A percentile compares a stretch with the other conserved stretches of the same genome.
These are phyloP conservation scores for Ophiorrhiza pumila DNA, from an alignment of 257 asterid genomes.

Conservation along the genomic window DNA sequence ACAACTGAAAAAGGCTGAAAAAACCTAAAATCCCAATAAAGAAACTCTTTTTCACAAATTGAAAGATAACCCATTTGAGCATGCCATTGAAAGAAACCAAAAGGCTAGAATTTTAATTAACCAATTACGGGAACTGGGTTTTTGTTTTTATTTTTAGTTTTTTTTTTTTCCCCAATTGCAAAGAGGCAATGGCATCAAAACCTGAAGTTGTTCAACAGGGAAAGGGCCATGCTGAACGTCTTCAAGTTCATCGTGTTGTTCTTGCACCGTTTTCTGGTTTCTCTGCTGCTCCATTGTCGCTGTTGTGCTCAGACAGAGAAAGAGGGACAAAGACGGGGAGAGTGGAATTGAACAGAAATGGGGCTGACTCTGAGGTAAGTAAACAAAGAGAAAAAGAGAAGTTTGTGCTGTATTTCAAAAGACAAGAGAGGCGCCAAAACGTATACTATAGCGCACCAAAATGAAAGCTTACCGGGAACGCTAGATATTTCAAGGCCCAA, in stretches of 20 bases:
- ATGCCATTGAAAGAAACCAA: not conserved
- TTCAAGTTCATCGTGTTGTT: constrained; percentile 55
- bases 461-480: constrained; percentile 16
- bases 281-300: constrained; percentile 73
- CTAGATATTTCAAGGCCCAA: no score
- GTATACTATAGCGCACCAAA: not conserved
- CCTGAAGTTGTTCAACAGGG: constrained; percentile 88
- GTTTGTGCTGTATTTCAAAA: constrained; percentile 21
- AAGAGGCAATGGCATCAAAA: constrained; percentile 2
- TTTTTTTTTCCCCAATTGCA: not conserved
- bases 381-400: not conserved
- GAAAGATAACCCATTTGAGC: constrained; percentile 24
- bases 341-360: not conserved
- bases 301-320: not conserved
- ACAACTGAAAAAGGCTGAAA: no score
- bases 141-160: not conserved
- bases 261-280: constrained; percentile 44
- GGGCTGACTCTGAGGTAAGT: not conserved
- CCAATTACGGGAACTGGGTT: not conserved
- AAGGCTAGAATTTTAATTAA: not conserved
- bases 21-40: not conserved
- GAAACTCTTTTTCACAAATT: not conserved
- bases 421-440: constrained; percentile 26
- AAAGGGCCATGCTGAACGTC: constrained; percentile 78
- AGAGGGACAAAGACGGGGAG: not conserved